These are phyloP conservation scores for Penicillium tannophilum DNA, from an alignment of 495 filamentous ascomycete species.

Conservation along the genomic window DNA sequence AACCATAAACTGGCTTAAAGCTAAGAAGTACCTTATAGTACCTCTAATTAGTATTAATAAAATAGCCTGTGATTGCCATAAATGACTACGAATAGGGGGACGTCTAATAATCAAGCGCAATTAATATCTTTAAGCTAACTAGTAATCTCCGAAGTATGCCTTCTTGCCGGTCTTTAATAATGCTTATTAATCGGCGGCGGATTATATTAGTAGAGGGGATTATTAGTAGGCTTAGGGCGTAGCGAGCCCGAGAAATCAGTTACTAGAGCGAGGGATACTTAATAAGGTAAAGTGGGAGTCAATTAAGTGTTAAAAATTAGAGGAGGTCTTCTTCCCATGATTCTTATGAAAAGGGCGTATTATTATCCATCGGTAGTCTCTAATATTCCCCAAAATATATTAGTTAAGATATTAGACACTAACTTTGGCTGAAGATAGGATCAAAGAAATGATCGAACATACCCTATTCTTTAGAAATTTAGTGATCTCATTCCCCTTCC, in stretches of 20 bases:
- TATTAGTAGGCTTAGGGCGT: background rate
- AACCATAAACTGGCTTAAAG: constrained; percentile 20
- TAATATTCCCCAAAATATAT: no score
- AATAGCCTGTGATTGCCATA: constrained; percentile 26
- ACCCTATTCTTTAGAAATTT: no score
- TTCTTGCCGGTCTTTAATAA: constrained; percentile 10
- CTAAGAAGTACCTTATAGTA: constrained; percentile 26
- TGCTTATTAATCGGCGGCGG: background rate
- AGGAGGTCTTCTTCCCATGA: no score
- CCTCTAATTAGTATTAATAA: constrained; percentile 22
- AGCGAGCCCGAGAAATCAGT: background rate
- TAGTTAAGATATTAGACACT: no score
- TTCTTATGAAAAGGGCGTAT: no score
- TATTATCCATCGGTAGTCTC: no score
- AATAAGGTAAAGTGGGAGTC: no score
- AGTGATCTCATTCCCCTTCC: no score
- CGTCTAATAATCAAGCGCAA: constrained; percentile 21
- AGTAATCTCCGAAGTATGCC: constrained; percentile 10
- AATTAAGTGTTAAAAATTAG: no score
- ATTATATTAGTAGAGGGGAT: background rate
- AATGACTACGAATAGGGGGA: constrained; percentile 17
- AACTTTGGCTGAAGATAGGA: no score
- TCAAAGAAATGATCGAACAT: no score
- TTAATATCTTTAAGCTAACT: constrained; percentile 13
- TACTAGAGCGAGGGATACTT: no score